Percentiles rank a stretch among this genome's conserved stretches.
Evolutionary conservation across 2,329 filamentous ascomycete species (phyloP).

Genomic region (Alternaria ethzedia): DNA sequence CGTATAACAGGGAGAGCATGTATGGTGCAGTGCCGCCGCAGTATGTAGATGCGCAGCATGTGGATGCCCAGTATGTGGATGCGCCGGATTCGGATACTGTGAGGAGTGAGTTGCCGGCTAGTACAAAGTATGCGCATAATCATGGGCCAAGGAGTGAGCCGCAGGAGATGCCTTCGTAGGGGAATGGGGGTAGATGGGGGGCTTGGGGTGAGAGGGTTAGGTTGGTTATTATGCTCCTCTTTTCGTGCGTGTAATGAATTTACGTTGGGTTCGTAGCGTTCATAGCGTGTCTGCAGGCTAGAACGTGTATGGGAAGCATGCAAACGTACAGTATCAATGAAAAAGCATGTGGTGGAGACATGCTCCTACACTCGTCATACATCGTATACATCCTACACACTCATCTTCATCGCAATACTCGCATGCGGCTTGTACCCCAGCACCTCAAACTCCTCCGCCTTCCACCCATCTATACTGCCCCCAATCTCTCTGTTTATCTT

Average conservation of each 20-base stretch:
- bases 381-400: slow-evolving; percentile 62
- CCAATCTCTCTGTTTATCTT: slow-evolving; percentile 72
- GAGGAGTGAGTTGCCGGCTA: slow-evolving; percentile 21
- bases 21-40: slow-evolving; percentile 12
- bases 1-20: background rate
- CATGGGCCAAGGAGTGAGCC: background rate
- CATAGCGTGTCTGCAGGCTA: background rate
- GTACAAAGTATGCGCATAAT: slow-evolving; percentile 26
- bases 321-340: background rate
- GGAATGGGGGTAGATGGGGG: too few species aligned
- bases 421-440: slow-evolving; percentile 91
- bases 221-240: too few species aligned
- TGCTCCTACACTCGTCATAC: background rate
- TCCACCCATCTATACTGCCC: slow-evolving; percentile 88
- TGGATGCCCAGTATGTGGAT: background rate
- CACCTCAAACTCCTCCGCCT: slow-evolving; percentile 83
- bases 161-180: slow-evolving; percentile 4
- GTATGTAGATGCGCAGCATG: background rate
- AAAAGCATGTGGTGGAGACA: background rate
- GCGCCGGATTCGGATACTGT: slow-evolving; percentile 8
- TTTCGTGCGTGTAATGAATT: too few species aligned
- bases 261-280: background rate
- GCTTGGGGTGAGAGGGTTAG: too few species aligned
- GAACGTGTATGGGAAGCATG: fast-evolving
- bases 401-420: slow-evolving; percentile 98